Conservation (phyloP, 1,284 basidiomycete genomes). For the Neotropicomus parvogracilis region DNA sequence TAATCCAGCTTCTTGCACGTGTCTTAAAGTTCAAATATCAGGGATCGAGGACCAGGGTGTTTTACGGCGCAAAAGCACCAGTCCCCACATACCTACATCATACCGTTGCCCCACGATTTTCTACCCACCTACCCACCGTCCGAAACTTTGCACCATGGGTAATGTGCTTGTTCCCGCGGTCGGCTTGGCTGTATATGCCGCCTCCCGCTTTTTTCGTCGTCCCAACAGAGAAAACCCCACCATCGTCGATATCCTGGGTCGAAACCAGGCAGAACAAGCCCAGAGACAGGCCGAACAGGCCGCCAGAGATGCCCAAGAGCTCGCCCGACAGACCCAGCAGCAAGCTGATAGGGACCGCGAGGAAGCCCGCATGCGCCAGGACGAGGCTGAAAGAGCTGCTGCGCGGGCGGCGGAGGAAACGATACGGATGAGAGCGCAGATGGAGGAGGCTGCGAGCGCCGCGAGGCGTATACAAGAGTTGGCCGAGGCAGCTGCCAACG, state of each 20-base stretch:
- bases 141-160: not conserved
- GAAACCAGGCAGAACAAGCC: not conserved
- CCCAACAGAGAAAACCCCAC: not conserved
- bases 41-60: too few species aligned
- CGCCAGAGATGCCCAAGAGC: not conserved
- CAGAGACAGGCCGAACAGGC: not conserved
- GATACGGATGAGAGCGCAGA: not conserved
- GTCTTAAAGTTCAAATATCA: too few species aligned
- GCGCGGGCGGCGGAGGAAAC: not conserved
- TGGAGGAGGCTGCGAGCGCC: not conserved
- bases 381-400: not conserved
- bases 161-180: not conserved
- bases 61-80: too few species aligned
- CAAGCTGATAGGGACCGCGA: not conserved
- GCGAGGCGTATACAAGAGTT: not conserved
- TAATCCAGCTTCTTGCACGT: too few species aligned
- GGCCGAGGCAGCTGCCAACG: not conserved
- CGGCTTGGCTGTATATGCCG: not conserved
- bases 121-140: too few species aligned
- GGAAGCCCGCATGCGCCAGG: not conserved
- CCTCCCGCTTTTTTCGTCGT: not conserved
- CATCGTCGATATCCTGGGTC: not conserved
- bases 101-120: too few species aligned
- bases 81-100: too few species aligned
- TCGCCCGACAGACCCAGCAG: too few species aligned